phyloP scores from a whole-genome alignment of 305 asterid species.

The Solanum hybrid region DNA sequence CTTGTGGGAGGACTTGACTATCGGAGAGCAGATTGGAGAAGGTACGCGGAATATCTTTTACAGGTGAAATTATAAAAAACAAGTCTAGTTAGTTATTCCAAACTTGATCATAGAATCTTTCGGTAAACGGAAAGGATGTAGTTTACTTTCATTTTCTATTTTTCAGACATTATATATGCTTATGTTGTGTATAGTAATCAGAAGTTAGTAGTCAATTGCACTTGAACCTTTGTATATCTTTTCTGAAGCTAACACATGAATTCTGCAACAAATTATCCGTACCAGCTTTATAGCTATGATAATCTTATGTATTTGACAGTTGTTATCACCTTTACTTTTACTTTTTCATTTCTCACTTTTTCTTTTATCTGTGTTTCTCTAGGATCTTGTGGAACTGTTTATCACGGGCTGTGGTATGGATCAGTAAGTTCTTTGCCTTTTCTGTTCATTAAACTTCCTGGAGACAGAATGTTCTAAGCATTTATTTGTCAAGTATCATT shows the following conservation, averaged over 20 bases:
- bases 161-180: background rate
- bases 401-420: conserved; percentile 97
- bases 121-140: background rate
- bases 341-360: conserved; percentile 19
- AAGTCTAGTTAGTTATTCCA: background rate
- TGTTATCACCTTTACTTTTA: background rate
- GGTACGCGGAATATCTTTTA: conserved; percentile 35
- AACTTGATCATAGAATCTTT: background rate
- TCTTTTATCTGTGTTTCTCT: conserved; percentile 17
- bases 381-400: conserved; percentile 98
- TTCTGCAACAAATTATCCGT: background rate
- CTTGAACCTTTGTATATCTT: background rate
- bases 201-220: background rate
- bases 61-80: background rate
- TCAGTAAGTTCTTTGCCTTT: conserved; percentile 64
- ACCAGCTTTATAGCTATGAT: background rate
- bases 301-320: background rate
- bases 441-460: background rate
- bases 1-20: conserved; percentile 89
- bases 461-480: background rate
- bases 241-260: background rate
- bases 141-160: background rate
- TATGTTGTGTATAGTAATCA: background rate
- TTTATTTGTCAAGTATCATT: background rate
- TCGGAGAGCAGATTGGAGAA: conserved; percentile 92